Evolutionary conservation across 176 grass and related monocot genomes (phyloP).

Genomic region (Alopecurus myosuroides): DNA sequence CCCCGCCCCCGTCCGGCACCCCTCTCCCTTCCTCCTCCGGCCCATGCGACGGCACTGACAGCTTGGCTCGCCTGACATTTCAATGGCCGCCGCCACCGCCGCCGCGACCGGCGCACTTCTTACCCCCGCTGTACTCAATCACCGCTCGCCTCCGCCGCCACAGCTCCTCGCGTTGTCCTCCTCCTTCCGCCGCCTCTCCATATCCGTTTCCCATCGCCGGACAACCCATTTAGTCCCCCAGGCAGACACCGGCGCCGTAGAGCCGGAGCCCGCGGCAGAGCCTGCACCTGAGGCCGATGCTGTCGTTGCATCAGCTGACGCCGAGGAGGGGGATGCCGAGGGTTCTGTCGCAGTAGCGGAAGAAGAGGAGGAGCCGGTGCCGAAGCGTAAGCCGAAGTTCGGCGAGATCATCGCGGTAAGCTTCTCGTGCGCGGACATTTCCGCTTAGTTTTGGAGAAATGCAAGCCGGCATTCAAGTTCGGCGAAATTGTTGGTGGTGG

Average conservation of each 20-base stretch:
- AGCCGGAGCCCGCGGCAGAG: slow-evolving; percentile 2
- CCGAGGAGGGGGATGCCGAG: slow-evolving; percentile 34
- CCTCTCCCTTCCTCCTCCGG: neutral
- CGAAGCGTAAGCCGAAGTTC: slow-evolving; percentile 60
- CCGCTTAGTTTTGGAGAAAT: neutral
- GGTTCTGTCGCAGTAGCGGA: slow-evolving; percentile 25
- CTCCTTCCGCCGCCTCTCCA: slow-evolving; percentile 40
- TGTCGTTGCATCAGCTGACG: slow-evolving; percentile 29
- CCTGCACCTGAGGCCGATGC: slow-evolving; percentile 11
- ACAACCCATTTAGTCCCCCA: slow-evolving; percentile 28
- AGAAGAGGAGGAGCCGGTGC: slow-evolving; percentile 37
- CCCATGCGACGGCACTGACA: slow-evolving; percentile 41
- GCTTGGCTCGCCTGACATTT: neutral
- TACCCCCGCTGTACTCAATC: slow-evolving; percentile 23
- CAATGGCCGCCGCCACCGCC: slow-evolving; percentile 47
- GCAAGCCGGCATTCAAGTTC: neutral
- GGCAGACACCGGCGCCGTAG: slow-evolving; percentile 31
- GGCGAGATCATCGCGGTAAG: slow-evolving; percentile 93
- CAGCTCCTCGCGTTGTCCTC: slow-evolving; percentile 39
- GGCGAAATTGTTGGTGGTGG: neutral
- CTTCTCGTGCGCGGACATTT: neutral
- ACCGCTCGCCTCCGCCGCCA: slow-evolving; percentile 18
- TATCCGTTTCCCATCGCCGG: slow-evolving; percentile 40
- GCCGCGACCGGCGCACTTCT: slow-evolving; percentile 32
- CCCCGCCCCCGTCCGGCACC: slow-evolving; percentile 4